phyloP scores from a whole-genome alignment of 352 stramenopile genomes.

The Phytopythium sindhum region DNA sequence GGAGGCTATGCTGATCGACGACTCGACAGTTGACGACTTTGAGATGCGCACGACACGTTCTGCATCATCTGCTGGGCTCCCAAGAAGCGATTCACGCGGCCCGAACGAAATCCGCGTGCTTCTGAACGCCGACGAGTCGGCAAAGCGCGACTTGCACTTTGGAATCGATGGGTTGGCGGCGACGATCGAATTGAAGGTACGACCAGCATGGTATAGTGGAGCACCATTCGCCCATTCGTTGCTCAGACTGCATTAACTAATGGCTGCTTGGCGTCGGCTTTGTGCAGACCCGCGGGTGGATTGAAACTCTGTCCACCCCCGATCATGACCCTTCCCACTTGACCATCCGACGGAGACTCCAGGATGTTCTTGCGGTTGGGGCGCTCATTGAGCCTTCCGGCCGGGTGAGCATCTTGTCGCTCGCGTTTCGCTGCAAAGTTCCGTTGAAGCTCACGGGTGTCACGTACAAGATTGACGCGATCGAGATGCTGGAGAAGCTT shows the following conservation, averaged over 20 bases:
- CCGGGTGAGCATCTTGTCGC: slow-evolving; percentile 48
- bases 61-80: slow-evolving; percentile 11
- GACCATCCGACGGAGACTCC: slow-evolving; percentile 39
- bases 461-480: slow-evolving; percentile 57
- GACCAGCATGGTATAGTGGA: too few relatives aligned
- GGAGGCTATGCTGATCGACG: slow-evolving; percentile 32
- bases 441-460: slow-evolving; percentile 26
- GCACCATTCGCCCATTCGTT: not conserved
- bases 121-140: slow-evolving; percentile 57
- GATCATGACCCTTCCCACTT: slow-evolving; percentile 30
- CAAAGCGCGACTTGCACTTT: slow-evolving; percentile 53
- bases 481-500: slow-evolving; percentile 31
- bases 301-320: slow-evolving; percentile 35
- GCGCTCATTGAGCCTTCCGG: slow-evolving; percentile 39
- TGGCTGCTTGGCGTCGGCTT: not conserved
- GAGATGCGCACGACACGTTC: slow-evolving; percentile 15
- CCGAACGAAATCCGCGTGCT: slow-evolving; percentile 35
- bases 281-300: slow-evolving; percentile 42
- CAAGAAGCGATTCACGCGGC: slow-evolving; percentile 8
- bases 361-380: slow-evolving; percentile 52
- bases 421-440: slow-evolving; percentile 38
- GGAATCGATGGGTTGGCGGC: slow-evolving; percentile 61
- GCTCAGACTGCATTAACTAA: not conserved
- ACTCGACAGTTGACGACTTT: slow-evolving; percentile 11
- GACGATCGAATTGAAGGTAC: slow-evolving; percentile 65